Percentiles rank a stretch among this genome's conserved stretches.
phyloP scores from a whole-genome alignment of 192 early-diverging fungal genomes.

The Coemansia sp. region DNA sequence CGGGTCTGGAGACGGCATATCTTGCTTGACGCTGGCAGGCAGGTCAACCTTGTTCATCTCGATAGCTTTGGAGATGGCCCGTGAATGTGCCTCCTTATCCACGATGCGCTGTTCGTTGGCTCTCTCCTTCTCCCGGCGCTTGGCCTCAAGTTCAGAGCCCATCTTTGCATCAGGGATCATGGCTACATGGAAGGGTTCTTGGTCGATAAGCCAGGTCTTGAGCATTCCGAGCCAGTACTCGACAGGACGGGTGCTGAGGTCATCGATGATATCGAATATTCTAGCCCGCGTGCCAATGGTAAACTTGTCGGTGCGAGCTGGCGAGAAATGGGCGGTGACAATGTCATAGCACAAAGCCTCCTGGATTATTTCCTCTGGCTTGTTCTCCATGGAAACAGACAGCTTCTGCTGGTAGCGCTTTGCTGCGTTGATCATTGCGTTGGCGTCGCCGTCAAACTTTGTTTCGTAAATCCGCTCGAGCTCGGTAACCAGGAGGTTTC shows the following conservation, averaged over 20 bases:
- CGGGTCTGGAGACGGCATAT: constrained; percentile 53
- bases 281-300: constrained; percentile 20
- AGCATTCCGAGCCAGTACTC: constrained; percentile 41
- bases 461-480: constrained; percentile 51
- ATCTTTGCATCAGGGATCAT: constrained; percentile 27
- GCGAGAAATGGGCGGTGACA: constrained; percentile 40
- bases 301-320: constrained; percentile 1
- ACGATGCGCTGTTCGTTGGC: constrained; percentile 17
- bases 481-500: constrained; percentile 54
- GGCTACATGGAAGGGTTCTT: constrained; percentile 14
- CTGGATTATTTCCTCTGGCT: constrained; percentile 24
- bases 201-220: constrained; percentile 37
- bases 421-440: constrained; percentile 22
- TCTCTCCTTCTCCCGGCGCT: constrained; percentile 19
- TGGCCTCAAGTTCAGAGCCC: constrained; percentile 18
- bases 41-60: constrained; percentile 40
- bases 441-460: constrained; percentile 31
- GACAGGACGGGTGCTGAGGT: constrained; percentile 14
- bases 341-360: constrained; percentile 20
- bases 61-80: constrained; percentile 46
- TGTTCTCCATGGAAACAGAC: constrained; percentile 27
- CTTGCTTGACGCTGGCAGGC: constrained; percentile 49
- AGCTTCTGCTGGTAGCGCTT: constrained; percentile 18
- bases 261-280: constrained; percentile 30
- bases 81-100: constrained; percentile 35